Evolutionary conservation across 306 rosid species (phyloP).

Genomic region (Casuarina glauca): DNA sequence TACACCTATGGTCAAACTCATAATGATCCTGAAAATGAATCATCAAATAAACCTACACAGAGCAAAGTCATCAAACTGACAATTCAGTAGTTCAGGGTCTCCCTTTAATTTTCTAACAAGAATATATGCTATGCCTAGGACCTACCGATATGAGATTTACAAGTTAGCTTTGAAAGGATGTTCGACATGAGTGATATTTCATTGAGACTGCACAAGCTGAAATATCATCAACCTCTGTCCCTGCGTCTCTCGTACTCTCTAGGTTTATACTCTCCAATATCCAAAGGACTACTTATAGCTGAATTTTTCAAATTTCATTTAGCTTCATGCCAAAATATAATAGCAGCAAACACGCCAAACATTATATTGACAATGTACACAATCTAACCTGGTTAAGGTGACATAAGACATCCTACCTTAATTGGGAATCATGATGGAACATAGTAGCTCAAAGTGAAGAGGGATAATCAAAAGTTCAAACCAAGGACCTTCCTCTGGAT

Average conservation of each 20-base stretch:
- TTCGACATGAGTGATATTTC: neutral
- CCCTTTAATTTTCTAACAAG: conserved; percentile 20
- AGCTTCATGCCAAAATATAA: neutral
- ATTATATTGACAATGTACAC: conserved; percentile 17
- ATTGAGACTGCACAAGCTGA: neutral
- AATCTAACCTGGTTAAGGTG: conserved; percentile 6
- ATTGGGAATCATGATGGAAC: conserved; percentile 99
- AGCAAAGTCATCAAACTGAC: conserved; percentile 2
- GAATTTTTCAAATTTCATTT: neutral
- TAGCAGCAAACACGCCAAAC: conserved; percentile 18
- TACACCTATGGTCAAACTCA: conserved; percentile 13
- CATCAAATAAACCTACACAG: conserved; percentile 5
- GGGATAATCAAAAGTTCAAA: conserved; percentile 92
- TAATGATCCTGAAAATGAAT: conserved; percentile 26
- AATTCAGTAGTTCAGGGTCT: conserved; percentile 19
- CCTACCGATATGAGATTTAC: neutral
- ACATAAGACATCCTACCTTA: conserved; percentile 59
- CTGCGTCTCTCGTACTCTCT: conserved; percentile 4
- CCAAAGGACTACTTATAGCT: neutral
- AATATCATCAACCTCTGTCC: neutral
- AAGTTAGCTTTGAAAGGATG: neutral
- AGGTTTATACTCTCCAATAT: neutral
- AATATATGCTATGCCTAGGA: neutral
- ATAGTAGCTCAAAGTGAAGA: conserved; percentile 94
- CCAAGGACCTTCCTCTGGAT: conserved; percentile 93